Percentiles rank a stretch among this genome's conserved stretches.
phyloP scores from a whole-genome alignment of 495 filamentous ascomycete species.

The Talaromyces proteolyticus region DNA sequence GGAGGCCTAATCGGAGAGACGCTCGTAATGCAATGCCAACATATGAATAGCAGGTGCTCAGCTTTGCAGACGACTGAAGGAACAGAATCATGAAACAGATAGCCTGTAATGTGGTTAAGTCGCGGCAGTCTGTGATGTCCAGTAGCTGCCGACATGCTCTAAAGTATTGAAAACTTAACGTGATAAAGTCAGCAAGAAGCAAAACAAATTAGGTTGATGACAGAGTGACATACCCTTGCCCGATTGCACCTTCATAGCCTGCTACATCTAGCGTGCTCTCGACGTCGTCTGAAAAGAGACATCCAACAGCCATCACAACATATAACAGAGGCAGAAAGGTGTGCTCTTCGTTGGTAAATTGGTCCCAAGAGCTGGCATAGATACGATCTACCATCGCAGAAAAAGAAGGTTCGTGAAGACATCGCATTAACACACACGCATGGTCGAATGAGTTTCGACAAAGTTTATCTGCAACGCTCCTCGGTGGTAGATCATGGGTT shows the following conservation, averaged over 20 bases:
- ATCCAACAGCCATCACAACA: slow-evolving; percentile 77
- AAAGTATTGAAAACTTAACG: slow-evolving; percentile 74
- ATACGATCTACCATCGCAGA: slow-evolving; percentile 70
- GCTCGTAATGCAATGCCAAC: slow-evolving; percentile 86
- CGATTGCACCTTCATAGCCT: slow-evolving; percentile 67
- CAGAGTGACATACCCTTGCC: slow-evolving; percentile 62
- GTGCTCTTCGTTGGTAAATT: slow-evolving; percentile 69
- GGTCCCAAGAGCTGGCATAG: slow-evolving; percentile 65
- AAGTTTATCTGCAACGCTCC: slow-evolving; percentile 58
- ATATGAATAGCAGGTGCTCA: slow-evolving; percentile 91
- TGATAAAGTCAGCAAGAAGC: slow-evolving; percentile 6
- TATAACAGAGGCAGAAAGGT: slow-evolving; percentile 81
- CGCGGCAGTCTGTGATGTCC: slow-evolving; percentile 88
- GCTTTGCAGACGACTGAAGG: slow-evolving; percentile 81
- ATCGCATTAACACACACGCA: slow-evolving; percentile 74
- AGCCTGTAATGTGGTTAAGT: slow-evolving; percentile 77
- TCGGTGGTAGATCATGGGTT: slow-evolving; percentile 65
- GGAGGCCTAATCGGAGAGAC: slow-evolving; percentile 78
- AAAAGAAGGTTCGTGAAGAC: slow-evolving; percentile 87
- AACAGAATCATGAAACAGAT: slow-evolving; percentile 92
- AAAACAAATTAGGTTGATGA: background rate
- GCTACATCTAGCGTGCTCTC: slow-evolving; percentile 38
- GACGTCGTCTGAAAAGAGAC: slow-evolving; percentile 62
- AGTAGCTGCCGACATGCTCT: slow-evolving; percentile 70
- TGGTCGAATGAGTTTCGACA: slow-evolving; percentile 77